A percentile compares a stretch with the other conserved stretches of the same genome.
These are phyloP conservation scores for Erysimum cheiri DNA, from an alignment of 441 rosid species.

Conservation along the genomic window DNA sequence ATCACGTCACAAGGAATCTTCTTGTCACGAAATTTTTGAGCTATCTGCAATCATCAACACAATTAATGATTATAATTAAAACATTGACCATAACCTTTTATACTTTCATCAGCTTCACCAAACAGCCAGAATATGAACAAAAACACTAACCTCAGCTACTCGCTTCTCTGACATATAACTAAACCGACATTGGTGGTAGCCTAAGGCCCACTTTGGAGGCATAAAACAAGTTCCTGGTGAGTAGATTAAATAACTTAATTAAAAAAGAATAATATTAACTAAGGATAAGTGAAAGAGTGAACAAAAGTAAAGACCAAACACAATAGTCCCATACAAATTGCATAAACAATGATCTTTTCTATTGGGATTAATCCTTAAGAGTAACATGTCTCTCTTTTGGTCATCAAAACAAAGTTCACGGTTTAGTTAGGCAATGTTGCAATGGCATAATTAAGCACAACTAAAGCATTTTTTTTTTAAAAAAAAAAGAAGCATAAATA, in stretches of 20 bases:
- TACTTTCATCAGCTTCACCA: slow-evolving; percentile 20
- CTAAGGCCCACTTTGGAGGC: slow-evolving; percentile 99
- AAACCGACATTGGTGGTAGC: slow-evolving; percentile 97
- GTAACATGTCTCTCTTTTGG: too few species aligned
- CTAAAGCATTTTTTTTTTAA: neutral
- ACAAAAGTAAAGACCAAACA: neutral
- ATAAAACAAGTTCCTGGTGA: slow-evolving; percentile 80
- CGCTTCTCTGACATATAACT: slow-evolving; percentile 84
- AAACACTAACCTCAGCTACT: slow-evolving; percentile 75
- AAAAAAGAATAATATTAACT: neutral
- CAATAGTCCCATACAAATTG: neutral
- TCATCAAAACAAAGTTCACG: too few species aligned
- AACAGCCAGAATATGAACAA: slow-evolving; percentile 16
- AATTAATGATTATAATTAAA: neutral
- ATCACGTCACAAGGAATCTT: slow-evolving; percentile 89
- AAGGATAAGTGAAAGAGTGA: neutral
- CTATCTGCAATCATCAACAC: slow-evolving; percentile 57
- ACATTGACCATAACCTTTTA: neutral
- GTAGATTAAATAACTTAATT: neutral
- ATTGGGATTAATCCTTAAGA: too few species aligned
- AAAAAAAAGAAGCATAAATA: neutral
- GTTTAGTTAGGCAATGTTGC: neutral
- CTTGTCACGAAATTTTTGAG: slow-evolving; percentile 80
- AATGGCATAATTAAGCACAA: slow-evolving; percentile 13
- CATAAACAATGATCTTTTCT: neutral